Conservation (phyloP, 441 rosid genomes). For the Cnidoscolus chayamansa region DNA sequence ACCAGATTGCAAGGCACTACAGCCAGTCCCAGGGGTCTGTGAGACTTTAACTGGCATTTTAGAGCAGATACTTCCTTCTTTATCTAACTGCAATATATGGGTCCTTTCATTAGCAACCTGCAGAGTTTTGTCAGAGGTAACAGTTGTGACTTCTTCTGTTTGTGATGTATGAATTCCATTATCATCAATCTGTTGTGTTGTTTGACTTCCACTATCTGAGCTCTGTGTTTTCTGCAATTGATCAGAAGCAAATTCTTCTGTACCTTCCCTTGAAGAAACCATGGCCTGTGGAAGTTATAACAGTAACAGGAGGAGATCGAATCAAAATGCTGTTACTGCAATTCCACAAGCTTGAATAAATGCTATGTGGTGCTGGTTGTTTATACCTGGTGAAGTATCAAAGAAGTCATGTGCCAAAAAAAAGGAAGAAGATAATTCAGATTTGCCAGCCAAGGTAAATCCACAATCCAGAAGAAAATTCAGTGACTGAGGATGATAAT, state of each 20-base stretch:
- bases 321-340: slow-evolving; percentile 21
- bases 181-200: slow-evolving; percentile 24
- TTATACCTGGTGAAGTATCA: slow-evolving; percentile 30
- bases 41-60: slow-evolving; percentile 30
- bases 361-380: slow-evolving; percentile 13
- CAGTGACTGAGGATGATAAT: background rate
- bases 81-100: slow-evolving; percentile 28
- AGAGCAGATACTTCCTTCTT: slow-evolving; percentile 41
- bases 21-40: slow-evolving; percentile 29
- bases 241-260: slow-evolving; percentile 34
- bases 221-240: slow-evolving; percentile 30
- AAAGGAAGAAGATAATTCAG: no score
- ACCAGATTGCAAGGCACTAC: slow-evolving; percentile 35
- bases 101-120: slow-evolving; percentile 26
- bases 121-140: slow-evolving; percentile 29
- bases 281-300: slow-evolving; percentile 29
- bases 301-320: slow-evolving; percentile 26
- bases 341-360: slow-evolving; percentile 22
- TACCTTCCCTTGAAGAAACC: slow-evolving; percentile 41
- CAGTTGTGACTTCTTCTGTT: slow-evolving; percentile 25
- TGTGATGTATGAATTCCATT: slow-evolving; percentile 27
- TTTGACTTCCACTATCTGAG: slow-evolving; percentile 28
- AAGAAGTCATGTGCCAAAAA: background rate
- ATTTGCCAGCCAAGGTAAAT: background rate
- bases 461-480: background rate